Percentiles rank a stretch among this genome's conserved stretches.
These are phyloP conservation scores for Solanum arcanum DNA, from an alignment of 257 asterid species.

Conservation along the genomic window DNA sequence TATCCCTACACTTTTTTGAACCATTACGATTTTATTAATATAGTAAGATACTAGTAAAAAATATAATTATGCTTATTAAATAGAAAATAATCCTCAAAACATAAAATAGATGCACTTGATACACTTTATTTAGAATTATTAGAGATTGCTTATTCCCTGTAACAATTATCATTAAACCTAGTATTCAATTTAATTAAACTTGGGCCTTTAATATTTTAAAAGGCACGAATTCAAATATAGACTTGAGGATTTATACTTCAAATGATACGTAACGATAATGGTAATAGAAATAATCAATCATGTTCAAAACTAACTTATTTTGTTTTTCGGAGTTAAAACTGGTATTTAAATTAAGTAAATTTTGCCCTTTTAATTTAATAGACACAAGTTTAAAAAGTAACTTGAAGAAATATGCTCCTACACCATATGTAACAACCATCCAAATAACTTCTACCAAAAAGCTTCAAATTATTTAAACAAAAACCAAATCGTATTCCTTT, in stretches of 20 bases:
- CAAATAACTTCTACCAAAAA: neutral
- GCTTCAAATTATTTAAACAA: too few relatives aligned
- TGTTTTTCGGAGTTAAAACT: neutral
- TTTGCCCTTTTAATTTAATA: too few relatives aligned
- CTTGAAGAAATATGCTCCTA: neutral
- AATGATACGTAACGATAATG: neutral
- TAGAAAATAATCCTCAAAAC: neutral
- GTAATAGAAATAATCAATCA: neutral
- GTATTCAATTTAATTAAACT: neutral
- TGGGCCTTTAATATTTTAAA: neutral
- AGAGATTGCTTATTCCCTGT: neutral
- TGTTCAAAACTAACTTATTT: neutral
- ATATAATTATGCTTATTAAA: neutral
- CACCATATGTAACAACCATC: neutral
- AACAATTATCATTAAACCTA: neutral
- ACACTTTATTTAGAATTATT: neutral
- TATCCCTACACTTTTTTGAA: neutral
- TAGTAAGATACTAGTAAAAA: too few relatives aligned
- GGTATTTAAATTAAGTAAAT: neutral
- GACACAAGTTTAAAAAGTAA: neutral
- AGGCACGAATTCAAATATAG: neutral
- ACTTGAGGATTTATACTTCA: neutral
- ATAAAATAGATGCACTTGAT: neutral
- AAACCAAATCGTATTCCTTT: neutral
- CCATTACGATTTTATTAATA: neutral